A percentile compares a stretch with the other conserved stretches of the same genome.
Conservation (phyloP, 345 rosid species). For the Syzygium oleosum region DNA sequence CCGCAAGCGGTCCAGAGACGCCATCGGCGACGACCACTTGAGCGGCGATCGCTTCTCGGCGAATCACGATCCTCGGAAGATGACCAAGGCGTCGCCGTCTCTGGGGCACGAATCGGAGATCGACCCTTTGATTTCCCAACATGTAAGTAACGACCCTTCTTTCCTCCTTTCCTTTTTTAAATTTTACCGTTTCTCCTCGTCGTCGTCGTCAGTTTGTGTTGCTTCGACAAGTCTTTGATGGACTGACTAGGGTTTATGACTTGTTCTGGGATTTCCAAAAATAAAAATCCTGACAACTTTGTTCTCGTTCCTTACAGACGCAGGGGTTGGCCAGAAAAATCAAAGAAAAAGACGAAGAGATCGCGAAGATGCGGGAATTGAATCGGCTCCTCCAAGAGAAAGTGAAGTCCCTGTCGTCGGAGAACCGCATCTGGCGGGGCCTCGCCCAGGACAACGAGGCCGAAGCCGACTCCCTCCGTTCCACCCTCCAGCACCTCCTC, state of each 20-base stretch:
- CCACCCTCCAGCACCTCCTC: constrained; percentile 48
- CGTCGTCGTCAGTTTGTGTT: too few relatives aligned
- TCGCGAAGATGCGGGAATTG: constrained; percentile 31
- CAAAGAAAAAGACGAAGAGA: constrained; percentile 54
- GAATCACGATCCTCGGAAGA: constrained; percentile 8
- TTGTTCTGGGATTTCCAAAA: not conserved
- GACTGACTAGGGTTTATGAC: not conserved
- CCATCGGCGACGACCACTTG: constrained; percentile 13
- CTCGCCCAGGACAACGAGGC: constrained; percentile 66
- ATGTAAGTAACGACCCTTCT: constrained; percentile 12
- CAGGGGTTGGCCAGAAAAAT: constrained; percentile 33
- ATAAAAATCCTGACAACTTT: not conserved
- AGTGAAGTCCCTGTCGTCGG: constrained; percentile 29
- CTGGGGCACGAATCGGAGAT: constrained; percentile 38
- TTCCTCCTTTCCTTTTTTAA: not conserved
- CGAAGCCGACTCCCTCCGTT: constrained; percentile 48
- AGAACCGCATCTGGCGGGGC: constrained; percentile 62
- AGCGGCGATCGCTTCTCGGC: constrained; percentile 2
- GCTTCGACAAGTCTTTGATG: not conserved
- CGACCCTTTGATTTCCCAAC: constrained; percentile 37
- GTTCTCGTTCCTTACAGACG: constrained; percentile 8
- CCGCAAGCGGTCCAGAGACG: constrained; percentile 18
- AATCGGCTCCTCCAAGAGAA: constrained; percentile 58
- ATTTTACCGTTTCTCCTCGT: too few relatives aligned
- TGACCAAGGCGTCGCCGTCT: constrained; percentile 20